Percentiles rank a stretch among this genome's conserved stretches.
Evolutionary conservation across 495 filamentous ascomycete genomes (phyloP).

Genomic region (Aspergillus carlsbadensis): DNA sequence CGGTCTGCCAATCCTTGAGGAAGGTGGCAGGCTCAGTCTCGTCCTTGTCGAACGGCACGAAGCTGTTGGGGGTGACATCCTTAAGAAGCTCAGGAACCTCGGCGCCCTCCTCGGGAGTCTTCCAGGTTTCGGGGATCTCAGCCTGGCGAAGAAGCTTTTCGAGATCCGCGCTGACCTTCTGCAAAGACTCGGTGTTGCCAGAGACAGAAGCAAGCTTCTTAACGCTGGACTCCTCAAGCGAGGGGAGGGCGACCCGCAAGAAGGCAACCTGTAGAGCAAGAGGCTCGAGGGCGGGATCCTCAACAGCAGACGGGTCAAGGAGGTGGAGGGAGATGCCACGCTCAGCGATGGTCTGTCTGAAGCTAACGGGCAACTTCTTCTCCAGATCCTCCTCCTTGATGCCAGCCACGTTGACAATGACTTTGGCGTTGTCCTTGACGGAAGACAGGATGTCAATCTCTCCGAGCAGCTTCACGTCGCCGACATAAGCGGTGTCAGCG

Average conservation of each 20-base stretch:
- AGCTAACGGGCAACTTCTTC: conserved; percentile 71
- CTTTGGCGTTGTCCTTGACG: conserved; percentile 65
- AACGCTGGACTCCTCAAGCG: conserved; percentile 47
- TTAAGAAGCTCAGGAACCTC: conserved; percentile 52
- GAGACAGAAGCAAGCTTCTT: conserved; percentile 60
- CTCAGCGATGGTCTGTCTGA: conserved; percentile 65
- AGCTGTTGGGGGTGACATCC: conserved; percentile 73
- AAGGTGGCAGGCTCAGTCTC: conserved; percentile 64
- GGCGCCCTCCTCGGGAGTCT: conserved; percentile 59
- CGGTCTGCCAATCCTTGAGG: conserved; percentile 74
- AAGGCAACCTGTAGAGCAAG: conserved; percentile 76
- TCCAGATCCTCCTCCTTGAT: conserved; percentile 86
- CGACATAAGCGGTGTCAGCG: conserved; percentile 77
- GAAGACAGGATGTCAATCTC: conserved; percentile 70
- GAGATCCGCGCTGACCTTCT: conserved; percentile 63
- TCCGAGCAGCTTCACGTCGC: conserved; percentile 73
- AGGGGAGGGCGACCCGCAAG: conserved; percentile 65
- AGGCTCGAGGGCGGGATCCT: conserved; percentile 59
- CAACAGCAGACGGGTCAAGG: conserved; percentile 63
- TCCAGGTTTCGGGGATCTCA: conserved; percentile 78
- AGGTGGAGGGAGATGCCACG: conserved; percentile 69
- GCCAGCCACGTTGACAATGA: conserved; percentile 73
- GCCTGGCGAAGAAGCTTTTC: conserved; percentile 67
- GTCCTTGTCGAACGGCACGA: conserved; percentile 74
- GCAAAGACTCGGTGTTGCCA: conserved; percentile 53